Conservation (phyloP, 441 rosid genomes). For the Mallotus japonicus region DNA sequence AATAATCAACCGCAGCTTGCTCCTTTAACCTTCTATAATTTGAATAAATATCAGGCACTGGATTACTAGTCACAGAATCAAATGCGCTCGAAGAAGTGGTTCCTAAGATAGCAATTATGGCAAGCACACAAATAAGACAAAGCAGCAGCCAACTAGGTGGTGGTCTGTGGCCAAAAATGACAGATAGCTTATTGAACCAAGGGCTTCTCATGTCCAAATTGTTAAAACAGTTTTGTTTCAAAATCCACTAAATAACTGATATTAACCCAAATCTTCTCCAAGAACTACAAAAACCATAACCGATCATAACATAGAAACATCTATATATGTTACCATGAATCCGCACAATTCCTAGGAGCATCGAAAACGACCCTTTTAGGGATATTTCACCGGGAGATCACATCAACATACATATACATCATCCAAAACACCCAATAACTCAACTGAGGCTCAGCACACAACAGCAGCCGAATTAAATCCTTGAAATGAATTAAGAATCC, state of each 20-base stretch:
- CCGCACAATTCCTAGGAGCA: conserved; percentile 37
- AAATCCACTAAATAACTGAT: conserved; percentile 32
- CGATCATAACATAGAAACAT: conserved; percentile 37
- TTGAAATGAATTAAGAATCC: conserved; percentile 26
- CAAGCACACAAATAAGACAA: conserved; percentile 61
- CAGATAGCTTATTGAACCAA: conserved; percentile 57
- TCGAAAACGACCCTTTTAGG: conserved; percentile 21
- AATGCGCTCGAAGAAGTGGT: conserved; percentile 57
- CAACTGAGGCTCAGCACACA: not conserved
- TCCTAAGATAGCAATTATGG: conserved; percentile 63
- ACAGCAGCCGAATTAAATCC: conserved; percentile 18
- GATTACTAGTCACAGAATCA: conserved; percentile 46
- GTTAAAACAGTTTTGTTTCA: conserved; percentile 20
- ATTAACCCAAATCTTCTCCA: conserved; percentile 32
- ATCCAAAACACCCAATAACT: conserved; percentile 4
- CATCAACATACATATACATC: conserved; percentile 12
- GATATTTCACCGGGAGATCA: conserved; percentile 22
- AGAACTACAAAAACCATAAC: conserved; percentile 35
- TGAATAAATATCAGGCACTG: conserved; percentile 55
- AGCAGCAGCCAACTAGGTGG: conserved; percentile 63
- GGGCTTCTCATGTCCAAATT: conserved; percentile 87
- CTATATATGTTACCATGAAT: conserved; percentile 32
- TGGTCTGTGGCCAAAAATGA: conserved; percentile 65
- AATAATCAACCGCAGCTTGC: conserved; percentile 80
- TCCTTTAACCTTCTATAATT: conserved; percentile 88